These are phyloP conservation scores for Syzygium aromaticum DNA, from an alignment of 345 rosid species.

Conservation along the genomic window DNA sequence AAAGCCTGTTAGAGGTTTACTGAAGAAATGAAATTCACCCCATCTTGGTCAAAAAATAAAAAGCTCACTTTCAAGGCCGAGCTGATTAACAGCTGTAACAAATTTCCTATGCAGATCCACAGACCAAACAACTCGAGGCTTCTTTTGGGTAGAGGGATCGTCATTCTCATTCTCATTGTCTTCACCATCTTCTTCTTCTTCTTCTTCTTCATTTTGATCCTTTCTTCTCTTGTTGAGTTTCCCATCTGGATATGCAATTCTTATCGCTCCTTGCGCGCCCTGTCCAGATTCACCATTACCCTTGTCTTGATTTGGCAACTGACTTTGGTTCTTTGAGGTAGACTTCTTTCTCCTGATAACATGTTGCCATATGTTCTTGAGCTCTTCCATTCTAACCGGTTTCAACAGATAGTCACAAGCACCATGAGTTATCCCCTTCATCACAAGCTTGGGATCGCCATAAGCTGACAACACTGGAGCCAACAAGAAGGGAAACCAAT, in stretches of 20 bases:
- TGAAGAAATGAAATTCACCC: not conserved
- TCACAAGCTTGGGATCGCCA: constrained; percentile 67
- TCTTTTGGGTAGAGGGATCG: constrained; percentile 56
- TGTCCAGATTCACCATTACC: constrained; percentile 14
- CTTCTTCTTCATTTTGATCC: constrained; percentile 63
- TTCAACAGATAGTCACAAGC: constrained; percentile 84
- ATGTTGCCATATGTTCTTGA: constrained; percentile 91
- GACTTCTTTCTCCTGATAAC: constrained; percentile 52
- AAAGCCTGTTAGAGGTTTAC: not conserved
- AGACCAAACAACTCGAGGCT: constrained; percentile 94
- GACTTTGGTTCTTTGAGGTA: constrained; percentile 21
- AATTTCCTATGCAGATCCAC: constrained; percentile 76
- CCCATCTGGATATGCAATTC: constrained; percentile 26
- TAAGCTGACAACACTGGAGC: constrained; percentile 75
- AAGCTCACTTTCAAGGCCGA: constrained; percentile 81
- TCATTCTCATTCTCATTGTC: constrained; percentile 56
- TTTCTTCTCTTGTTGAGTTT: constrained; percentile 49
- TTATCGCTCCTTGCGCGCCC: constrained; percentile 16
- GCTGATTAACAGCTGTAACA: constrained; percentile 74
- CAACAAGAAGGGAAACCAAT: constrained; percentile 1
- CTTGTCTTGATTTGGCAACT: constrained; percentile 18
- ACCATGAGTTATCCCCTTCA: constrained; percentile 85
- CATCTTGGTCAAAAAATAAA: not conserved
- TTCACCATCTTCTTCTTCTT: constrained; percentile 47
- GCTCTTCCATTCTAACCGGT: constrained; percentile 78